phyloP scores from a whole-genome alignment of 1,284 basidiomycete genomes.

The Pisolithus thermaeus region DNA sequence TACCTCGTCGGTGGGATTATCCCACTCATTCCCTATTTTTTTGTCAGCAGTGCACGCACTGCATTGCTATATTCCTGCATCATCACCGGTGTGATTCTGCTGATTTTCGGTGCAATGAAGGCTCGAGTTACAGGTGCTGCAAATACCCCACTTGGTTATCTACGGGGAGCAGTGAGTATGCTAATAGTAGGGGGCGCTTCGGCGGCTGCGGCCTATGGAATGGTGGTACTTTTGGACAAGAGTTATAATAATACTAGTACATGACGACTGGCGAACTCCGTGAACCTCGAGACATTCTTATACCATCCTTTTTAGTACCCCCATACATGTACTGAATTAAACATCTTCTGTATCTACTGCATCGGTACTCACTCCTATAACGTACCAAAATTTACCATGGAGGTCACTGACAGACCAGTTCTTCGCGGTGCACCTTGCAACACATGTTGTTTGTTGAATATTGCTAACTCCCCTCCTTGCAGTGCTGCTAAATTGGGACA shows the following conservation, averaged over 20 bases:
- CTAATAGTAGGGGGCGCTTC: slow-evolving; percentile 87
- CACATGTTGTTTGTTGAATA: no score
- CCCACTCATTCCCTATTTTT: slow-evolving; percentile 89
- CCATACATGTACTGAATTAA: no score
- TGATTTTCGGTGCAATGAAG: slow-evolving; percentile 88
- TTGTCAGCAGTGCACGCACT: slow-evolving; percentile 58
- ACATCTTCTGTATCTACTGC: no score
- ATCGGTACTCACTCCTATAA: no score
- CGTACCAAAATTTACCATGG: no score
- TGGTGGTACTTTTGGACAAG: slow-evolving; percentile 72
- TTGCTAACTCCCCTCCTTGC: no score
- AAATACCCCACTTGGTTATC: slow-evolving; percentile 45
- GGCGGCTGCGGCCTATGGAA: slow-evolving; percentile 82
- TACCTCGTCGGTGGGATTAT: slow-evolving; percentile 85
- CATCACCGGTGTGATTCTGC: slow-evolving; percentile 78
- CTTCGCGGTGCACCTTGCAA: no score
- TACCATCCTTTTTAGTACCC: not conserved
- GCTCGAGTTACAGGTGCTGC: slow-evolving; percentile 85
- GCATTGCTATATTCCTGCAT: slow-evolving; percentile 71
- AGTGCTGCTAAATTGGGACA: no score
- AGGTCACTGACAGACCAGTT: no score
- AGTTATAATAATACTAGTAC: not conserved
- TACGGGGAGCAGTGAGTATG: slow-evolving; percentile 86
- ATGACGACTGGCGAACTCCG: not conserved
- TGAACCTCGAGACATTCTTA: no score